Conservation (phyloP, 305 asterid genomes). For the Fraxinus albicans region DNA sequence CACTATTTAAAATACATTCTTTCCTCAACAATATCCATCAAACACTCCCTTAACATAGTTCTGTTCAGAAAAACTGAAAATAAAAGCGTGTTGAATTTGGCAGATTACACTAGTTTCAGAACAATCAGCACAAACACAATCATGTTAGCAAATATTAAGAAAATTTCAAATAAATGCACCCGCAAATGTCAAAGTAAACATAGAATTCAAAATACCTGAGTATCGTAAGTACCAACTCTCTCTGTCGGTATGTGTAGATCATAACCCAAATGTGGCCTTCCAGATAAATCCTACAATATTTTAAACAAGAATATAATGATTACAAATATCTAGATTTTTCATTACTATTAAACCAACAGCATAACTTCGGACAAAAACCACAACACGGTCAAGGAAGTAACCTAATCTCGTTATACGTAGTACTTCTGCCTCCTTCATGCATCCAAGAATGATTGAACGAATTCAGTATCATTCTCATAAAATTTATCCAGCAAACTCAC, state of each 20-base stretch:
- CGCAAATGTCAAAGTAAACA: neutral
- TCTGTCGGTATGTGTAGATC: slow-evolving; percentile 77
- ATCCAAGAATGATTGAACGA: neutral
- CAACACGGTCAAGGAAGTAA: neutral
- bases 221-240: slow-evolving; percentile 89
- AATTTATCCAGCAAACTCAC: neutral
- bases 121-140: neutral
- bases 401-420: neutral
- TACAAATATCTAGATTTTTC: neutral
- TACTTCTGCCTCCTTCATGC: neutral
- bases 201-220: slow-evolving; percentile 55
- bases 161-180: slow-evolving; percentile 9
- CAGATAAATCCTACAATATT: slow-evolving; percentile 74
- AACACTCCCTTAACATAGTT: neutral
- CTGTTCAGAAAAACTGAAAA: slow-evolving; percentile 1
- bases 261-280: slow-evolving; percentile 81
- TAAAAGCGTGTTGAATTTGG: neutral
- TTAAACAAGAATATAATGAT: neutral
- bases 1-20: no score
- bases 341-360: neutral
- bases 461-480: neutral
- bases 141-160: neutral
- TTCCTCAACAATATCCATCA: no score
- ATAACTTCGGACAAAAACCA: neutral
- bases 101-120: neutral